A percentile compares a stretch with the other conserved stretches of the same genome.
phyloP scores from a whole-genome alignment of 371 early-diverging fungal species.

The Blakeslea trispora region DNA sequence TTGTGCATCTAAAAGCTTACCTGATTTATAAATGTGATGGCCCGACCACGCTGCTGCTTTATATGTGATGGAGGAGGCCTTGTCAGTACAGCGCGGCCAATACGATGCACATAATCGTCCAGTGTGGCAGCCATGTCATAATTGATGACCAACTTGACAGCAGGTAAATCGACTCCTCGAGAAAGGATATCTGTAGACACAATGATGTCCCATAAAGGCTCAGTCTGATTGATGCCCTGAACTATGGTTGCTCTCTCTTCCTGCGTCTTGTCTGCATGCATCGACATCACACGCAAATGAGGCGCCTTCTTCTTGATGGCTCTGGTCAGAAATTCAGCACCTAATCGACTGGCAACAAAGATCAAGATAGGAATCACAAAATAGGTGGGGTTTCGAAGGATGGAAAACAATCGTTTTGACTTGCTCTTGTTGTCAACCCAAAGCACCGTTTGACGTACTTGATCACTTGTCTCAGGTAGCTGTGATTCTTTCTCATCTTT shows the following conservation, averaged over 20 bases:
- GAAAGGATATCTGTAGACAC: slow-evolving; percentile 61
- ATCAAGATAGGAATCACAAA: slow-evolving; percentile 56
- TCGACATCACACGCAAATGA: slow-evolving; percentile 40
- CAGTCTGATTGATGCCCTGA: slow-evolving; percentile 35
- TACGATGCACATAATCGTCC: slow-evolving; percentile 62
- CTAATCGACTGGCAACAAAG: slow-evolving; percentile 62
- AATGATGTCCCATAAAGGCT: slow-evolving; percentile 45
- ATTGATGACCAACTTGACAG: slow-evolving; percentile 56
- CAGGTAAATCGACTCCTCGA: slow-evolving; percentile 54
- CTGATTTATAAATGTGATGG: slow-evolving; percentile 64
- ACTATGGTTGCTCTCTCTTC: slow-evolving; percentile 46
- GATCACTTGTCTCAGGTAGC: slow-evolving; percentile 29
- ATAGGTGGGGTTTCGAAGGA: slow-evolving; percentile 58
- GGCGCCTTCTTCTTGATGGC: slow-evolving; percentile 48
- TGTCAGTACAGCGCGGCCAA: slow-evolving; percentile 52
- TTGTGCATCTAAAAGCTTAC: slow-evolving; percentile 22
- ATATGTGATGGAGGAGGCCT: slow-evolving; percentile 27
- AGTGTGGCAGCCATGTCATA: slow-evolving; percentile 65
- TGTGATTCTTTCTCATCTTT: neutral
- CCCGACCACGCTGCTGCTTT: slow-evolving; percentile 42
- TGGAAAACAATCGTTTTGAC: slow-evolving; percentile 57
- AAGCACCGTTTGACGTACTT: slow-evolving; percentile 61
- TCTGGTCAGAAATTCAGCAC: slow-evolving; percentile 54
- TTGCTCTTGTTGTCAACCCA: slow-evolving; percentile 69
- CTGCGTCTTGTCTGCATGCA: slow-evolving; percentile 58